Conservation (phyloP, 2,329 filamentous ascomycete genomes). For the Neurospora sp. region DNA sequence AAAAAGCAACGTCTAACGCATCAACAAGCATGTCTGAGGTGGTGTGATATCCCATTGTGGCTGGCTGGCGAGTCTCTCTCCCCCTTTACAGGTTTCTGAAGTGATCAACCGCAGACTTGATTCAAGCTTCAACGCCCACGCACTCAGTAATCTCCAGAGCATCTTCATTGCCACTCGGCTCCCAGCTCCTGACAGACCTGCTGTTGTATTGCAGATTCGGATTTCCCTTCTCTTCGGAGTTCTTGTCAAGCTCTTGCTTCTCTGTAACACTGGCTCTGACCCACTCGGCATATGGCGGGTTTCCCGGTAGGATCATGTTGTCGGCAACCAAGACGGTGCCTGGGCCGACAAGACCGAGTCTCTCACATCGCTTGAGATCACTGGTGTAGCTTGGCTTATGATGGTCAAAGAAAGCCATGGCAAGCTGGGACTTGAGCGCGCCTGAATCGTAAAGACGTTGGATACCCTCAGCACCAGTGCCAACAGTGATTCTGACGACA, state of each 20-base stretch:
- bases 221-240: constrained; percentile 37
- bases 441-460: constrained; percentile 46
- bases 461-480: constrained; percentile 57
- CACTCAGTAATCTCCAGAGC: constrained; percentile 58
- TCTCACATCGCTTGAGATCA: constrained; percentile 69
- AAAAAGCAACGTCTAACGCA: background rate
- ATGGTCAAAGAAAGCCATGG: constrained; percentile 72
- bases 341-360: constrained; percentile 51
- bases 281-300: constrained; percentile 61
- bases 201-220: constrained; percentile 59
- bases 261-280: constrained; percentile 54
- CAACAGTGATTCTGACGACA: constrained; percentile 61
- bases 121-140: constrained; percentile 27
- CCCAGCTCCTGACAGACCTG: constrained; percentile 52
- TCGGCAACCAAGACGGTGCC: constrained; percentile 59
- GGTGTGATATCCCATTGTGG: background rate
- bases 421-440: constrained; percentile 45
- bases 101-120: no score
- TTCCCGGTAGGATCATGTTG: constrained; percentile 62
- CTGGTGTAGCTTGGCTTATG: constrained; percentile 66
- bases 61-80: background rate
- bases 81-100: background rate
- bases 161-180: constrained; percentile 57
- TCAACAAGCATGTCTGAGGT: background rate
- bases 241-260: constrained; percentile 40